Percentiles rank a stretch among this genome's conserved stretches.
These are phyloP conservation scores for Ceratobasidium sp. DNA, from an alignment of 1,284 basidiomycete genomes.

Conservation along the genomic window DNA sequence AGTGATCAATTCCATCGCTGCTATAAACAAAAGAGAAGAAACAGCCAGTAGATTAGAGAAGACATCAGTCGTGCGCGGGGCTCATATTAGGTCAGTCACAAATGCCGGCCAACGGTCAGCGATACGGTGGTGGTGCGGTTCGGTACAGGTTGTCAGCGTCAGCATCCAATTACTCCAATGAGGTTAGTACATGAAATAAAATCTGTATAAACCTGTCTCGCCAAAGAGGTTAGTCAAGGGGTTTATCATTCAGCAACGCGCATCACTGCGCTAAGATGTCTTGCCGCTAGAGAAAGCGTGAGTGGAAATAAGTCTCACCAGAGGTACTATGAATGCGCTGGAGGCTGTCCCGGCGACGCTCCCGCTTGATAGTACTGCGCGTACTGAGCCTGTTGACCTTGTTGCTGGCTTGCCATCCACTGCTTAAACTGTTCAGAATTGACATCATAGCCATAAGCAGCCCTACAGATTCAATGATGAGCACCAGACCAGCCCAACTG, in stretches of 20 bases:
- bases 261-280: background rate
- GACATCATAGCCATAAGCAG: slow-evolving; percentile 89
- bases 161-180: slow-evolving; percentile 21
- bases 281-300: background rate
- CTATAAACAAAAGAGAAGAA: slow-evolving; percentile 29
- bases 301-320: slow-evolving; percentile 21
- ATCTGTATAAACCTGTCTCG: slow-evolving; percentile 14
- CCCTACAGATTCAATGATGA: slow-evolving; percentile 60
- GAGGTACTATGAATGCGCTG: background rate
- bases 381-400: slow-evolving; percentile 61
- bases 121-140: background rate
- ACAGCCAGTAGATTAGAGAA: slow-evolving; percentile 3
- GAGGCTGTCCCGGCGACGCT: slow-evolving; percentile 7
- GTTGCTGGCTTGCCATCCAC: slow-evolving; percentile 75
- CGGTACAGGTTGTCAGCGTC: slow-evolving; percentile 20
- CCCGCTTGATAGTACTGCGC: slow-evolving; percentile 68
- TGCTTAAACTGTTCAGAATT: slow-evolving; percentile 82
- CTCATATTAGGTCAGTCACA: slow-evolving; percentile 22
- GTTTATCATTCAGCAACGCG: slow-evolving; percentile 2
- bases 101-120: background rate
- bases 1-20: slow-evolving; percentile 31
- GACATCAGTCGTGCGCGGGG: slow-evolving; percentile 1
- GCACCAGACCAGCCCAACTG: slow-evolving; percentile 13
- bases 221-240: slow-evolving; percentile 24
- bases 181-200: slow-evolving; percentile 35